Evolutionary conservation across 768 basidiomycete genomes (phyloP), one percentile per base, ranked within the genome.

Genomic region (Dioszegia aurantiaca): DNA sequence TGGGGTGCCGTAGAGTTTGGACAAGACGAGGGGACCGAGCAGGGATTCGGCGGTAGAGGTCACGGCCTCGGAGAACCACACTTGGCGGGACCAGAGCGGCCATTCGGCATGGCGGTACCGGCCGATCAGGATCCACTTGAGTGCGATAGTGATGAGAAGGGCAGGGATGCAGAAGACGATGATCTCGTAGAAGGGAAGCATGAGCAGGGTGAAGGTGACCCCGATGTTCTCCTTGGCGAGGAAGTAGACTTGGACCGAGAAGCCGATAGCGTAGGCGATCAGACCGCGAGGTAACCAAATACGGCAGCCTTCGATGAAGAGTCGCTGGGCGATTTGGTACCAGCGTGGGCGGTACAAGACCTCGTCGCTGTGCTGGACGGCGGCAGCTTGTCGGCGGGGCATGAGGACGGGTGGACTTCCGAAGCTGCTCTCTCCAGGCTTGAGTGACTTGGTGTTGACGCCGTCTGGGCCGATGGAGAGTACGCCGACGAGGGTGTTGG

Each of bases 401-500:
- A 51, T 51, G 31, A 30, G n/a, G 48, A 51, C 30, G 4, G 48
- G 48, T 21, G 48, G 48, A 19, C 28, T 31, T 4, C 48, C 48
- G 23, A 51, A 51, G 36, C 48, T 31, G 48, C 48, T 51, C 33
- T 36, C 30, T 21, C 48, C 48, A 17, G 48, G 30, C 16, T n/a
- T 31, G 30, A 51, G 48, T 4, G 28, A 19, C 14, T 30, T 51
- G 27, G 17, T 3, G 12, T 26, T 8, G 28, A 17, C 6, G 28
- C n/a, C n/a, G n/a, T n/a, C n/a, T n/a, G 45, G 45, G 14, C 24
- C 30, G 48, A 51, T 19, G 6, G 48, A 51, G 10, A 51, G 28
- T 4, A 51, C 48, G n/a, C 48, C 48, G 27, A 51, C 48, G 31
- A 51, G 48, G 12, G 48, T 51, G 23, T 51, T 30, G 30, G 48